Percentiles rank a stretch among this genome's conserved stretches.
Conservation (phyloP, 257 asterid species). For the Solanum commersonii region DNA sequence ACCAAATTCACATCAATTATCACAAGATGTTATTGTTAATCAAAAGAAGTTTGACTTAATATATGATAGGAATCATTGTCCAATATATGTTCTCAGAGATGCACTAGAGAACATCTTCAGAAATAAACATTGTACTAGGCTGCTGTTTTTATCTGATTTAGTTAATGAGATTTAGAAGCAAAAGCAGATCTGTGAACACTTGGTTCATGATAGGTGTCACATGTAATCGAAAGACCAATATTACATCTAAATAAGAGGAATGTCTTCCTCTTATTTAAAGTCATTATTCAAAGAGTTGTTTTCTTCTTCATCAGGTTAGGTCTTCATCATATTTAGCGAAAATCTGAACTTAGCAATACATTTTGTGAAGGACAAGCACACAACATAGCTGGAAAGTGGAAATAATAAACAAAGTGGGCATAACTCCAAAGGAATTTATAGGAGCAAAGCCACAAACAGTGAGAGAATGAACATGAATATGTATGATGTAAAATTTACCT, state of each 20-base stretch:
- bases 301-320: not conserved
- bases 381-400: not conserved
- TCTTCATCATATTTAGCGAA: not conserved
- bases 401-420: not conserved
- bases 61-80: not conserved
- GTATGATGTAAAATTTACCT: conserved; percentile 28
- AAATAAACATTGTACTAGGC: not conserved
- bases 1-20: not conserved
- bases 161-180: not conserved
- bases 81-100: not conserved
- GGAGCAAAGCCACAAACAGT: not conserved
- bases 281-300: not conserved
- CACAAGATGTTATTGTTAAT: not conserved
- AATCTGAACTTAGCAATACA: not conserved
- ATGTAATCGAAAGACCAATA: not conserved
- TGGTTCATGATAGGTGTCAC: not conserved
- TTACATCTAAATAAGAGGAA: no score
- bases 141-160: not conserved
- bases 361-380: not conserved
- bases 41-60: not conserved
- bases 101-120: not conserved
- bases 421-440: not conserved
- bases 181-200: not conserved
- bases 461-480: not conserved
- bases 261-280: not conserved